Percentiles rank a stretch among this genome's conserved stretches.
Evolutionary conservation across 1,284 basidiomycete genomes (phyloP).

Genomic region (Amylostereum chailletii): DNA sequence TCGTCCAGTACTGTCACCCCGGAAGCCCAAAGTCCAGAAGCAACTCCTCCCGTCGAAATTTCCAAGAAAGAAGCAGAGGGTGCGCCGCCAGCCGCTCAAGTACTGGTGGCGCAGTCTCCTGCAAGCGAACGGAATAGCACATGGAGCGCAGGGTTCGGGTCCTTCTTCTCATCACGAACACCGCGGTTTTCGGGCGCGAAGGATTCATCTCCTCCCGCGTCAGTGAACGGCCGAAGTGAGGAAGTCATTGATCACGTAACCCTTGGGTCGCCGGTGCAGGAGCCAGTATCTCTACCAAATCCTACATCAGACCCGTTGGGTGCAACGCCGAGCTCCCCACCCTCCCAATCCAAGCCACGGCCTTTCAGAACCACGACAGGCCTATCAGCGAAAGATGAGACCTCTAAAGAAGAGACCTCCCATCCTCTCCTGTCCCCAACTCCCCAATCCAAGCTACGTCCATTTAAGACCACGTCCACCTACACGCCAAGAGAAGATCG

Average conservation of each 20-base stretch:
- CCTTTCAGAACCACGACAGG: neutral
- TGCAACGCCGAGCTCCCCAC: neutral
- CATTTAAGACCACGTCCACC: neutral
- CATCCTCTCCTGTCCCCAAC: too few species aligned
- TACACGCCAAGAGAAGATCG: neutral
- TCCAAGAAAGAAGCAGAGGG: constrained; percentile 16
- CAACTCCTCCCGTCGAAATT: constrained; percentile 11
- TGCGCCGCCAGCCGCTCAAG: constrained; percentile 3
- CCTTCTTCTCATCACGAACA: constrained; percentile 41
- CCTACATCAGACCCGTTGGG: neutral
- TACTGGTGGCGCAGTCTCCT: constrained; percentile 13
- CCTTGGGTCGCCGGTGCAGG: neutral
- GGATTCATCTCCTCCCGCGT: constrained; percentile 3
- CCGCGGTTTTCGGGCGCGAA: constrained; percentile 23
- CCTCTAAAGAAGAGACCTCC: too few species aligned
- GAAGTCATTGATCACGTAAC: neutral
- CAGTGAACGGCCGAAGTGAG: constrained; percentile 3
- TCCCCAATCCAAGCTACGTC: neutral
- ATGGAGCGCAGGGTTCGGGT: constrained; percentile 56
- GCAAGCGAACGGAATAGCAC: constrained; percentile 29
- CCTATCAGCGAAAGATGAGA: too few species aligned
- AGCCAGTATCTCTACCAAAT: neutral
- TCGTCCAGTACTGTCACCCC: constrained; percentile 22
- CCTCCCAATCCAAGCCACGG: neutral
- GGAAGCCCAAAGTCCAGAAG: constrained; percentile 11